Conservation (phyloP, 169 alveolate species). For the Plasmodium berghei region DNA sequence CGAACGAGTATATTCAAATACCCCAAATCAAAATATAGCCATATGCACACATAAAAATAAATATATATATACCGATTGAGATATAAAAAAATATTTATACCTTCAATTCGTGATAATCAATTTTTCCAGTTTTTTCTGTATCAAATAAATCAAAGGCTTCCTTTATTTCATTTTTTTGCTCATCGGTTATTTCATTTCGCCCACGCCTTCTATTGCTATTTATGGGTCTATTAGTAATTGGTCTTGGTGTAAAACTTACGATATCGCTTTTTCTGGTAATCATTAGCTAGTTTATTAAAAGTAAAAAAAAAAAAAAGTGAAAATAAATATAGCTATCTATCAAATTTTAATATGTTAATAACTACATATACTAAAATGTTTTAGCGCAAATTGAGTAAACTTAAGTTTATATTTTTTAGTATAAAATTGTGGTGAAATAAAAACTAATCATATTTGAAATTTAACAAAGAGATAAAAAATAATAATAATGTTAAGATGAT, state of each 20-base stretch:
- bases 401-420: no score
- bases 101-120: slow-evolving; percentile 97
- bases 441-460: no score
- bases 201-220: slow-evolving; percentile 78
- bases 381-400: no score
- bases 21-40: background rate
- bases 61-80: background rate
- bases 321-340: no score
- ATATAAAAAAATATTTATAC: slow-evolving; percentile 77
- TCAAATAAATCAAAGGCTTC: slow-evolving; percentile 99
- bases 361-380: no score
- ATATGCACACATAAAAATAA: background rate
- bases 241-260: slow-evolving; percentile 53
- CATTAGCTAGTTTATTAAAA: slow-evolving; percentile 29
- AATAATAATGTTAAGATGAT: no score
- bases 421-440: no score
- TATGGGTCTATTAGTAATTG: slow-evolving; percentile 65
- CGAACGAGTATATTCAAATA: background rate
- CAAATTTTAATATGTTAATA: no score
- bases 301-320: background rate
- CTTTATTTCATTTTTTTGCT: slow-evolving; percentile 92
- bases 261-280: slow-evolving; percentile 65
- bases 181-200: slow-evolving; percentile 80
- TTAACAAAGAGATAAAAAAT: no score
- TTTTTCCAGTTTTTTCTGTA: slow-evolving; percentile 96